Percentiles rank a stretch among this genome's conserved stretches.
phyloP scores from a whole-genome alignment of 768 basidiomycete species.

The Auricularia sp. region DNA sequence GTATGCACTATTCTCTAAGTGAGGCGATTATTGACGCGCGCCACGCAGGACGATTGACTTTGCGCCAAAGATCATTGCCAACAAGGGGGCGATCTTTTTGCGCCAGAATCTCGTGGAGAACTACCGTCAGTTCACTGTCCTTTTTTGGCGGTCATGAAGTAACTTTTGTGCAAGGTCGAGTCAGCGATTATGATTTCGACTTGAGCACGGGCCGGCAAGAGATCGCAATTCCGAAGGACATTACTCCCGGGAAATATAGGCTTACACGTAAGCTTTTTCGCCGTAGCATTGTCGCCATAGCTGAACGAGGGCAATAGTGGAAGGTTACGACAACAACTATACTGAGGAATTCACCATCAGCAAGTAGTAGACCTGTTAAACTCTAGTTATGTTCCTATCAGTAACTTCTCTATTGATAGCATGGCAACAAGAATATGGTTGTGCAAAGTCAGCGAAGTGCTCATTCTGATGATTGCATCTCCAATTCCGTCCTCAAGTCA shows the following conservation, averaged over 20 bases:
- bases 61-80: neutral
- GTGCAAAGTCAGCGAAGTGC: too few species aligned
- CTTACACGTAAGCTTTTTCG: neutral
- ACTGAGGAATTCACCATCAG: too few species aligned
- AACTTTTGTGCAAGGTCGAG: neutral
- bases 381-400: too few species aligned
- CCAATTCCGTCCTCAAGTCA: too few species aligned
- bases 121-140: neutral
- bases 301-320: too few species aligned
- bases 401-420: too few species aligned
- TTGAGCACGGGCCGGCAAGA: neutral
- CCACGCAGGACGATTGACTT: neutral
- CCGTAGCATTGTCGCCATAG: too few species aligned
- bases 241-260: neutral
- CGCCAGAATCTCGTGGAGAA: neutral
- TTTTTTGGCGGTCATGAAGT: neutral
- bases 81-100: neutral
- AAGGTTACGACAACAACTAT: too few species aligned
- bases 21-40: neutral
- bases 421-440: too few species aligned
- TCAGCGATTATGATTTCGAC: neutral
- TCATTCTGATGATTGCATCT: too few species aligned
- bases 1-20: conserved; percentile 12
- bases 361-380: too few species aligned
- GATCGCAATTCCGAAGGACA: neutral